Conservation (phyloP, 2,329 filamentous ascomycete genomes). For the Aspergillus neoniger region DNA sequence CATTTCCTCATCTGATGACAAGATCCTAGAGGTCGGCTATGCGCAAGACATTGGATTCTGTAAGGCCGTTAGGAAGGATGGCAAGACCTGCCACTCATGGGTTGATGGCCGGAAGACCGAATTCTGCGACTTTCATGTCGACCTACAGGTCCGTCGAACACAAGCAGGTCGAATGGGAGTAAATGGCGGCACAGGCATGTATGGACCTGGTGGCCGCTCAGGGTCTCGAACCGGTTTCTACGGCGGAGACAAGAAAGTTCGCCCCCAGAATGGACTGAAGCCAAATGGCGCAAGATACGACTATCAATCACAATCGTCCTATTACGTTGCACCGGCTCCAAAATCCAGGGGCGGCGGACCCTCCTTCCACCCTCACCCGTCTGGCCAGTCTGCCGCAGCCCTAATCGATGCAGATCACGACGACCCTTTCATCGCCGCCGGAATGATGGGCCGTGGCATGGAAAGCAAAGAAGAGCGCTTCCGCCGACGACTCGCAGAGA, state of each 20-base stretch:
- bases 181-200: conserved; percentile 65
- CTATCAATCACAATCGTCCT: conserved; percentile 44
- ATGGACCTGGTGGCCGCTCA: conserved; percentile 41
- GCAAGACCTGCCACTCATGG: conserved; percentile 78
- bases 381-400: conserved; percentile 40
- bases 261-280: conserved; percentile 32
- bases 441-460: conserved; percentile 41
- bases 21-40: conserved; percentile 82
- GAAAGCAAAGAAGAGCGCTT: conserved; percentile 46
- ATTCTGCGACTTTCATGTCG: conserved; percentile 90
- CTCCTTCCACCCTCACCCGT: conserved; percentile 25
- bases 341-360: conserved; percentile 21
- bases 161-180: conserved; percentile 73
- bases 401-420: conserved; percentile 45
- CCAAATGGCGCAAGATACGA: conserved; percentile 44
- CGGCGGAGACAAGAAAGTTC: conserved; percentile 25
- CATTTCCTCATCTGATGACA: conserved; percentile 82
- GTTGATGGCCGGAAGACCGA: conserved; percentile 85
- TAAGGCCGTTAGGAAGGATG: conserved; percentile 80
- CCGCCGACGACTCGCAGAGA: conserved; percentile 45
- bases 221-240: conserved; percentile 48
- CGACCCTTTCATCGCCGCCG: conserved; percentile 46
- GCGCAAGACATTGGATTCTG: conserved; percentile 87
- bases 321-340: conserved; percentile 45
- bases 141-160: conserved; percentile 73